Evolutionary conservation across 805 yeast genomes (phyloP).

Genomic region (Ogataea henricii): DNA sequence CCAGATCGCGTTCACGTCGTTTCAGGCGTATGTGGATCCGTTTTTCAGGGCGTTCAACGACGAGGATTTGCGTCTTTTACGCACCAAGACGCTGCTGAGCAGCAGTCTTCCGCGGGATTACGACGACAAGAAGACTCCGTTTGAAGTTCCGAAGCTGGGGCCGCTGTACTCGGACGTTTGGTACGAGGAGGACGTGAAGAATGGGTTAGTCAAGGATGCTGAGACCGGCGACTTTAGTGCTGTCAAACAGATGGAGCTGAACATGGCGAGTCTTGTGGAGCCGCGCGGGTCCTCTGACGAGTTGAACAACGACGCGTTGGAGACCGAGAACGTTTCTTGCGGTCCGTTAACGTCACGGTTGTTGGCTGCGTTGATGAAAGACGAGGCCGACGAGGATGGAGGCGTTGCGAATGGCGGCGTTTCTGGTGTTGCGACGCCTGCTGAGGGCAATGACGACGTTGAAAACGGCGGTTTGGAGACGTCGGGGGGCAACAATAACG

Average conservation of each 20-base stretch:
- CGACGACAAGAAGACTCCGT: conserved; percentile 71
- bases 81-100: conserved; percentile 60
- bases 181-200: conserved; percentile 73
- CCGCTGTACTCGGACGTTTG: conserved; percentile 79
- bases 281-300: conserved; percentile 65
- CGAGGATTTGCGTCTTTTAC: conserved; percentile 78
- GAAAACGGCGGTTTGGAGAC: conserved; percentile 8
- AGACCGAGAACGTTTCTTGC: conserved; percentile 75
- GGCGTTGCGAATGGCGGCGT: conserved; percentile 16
- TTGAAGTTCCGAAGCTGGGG: conserved; percentile 82
- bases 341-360: conserved; percentile 90
- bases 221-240: conserved; percentile 20
- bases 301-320: conserved; percentile 61
- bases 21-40: conserved; percentile 81
- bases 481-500: conserved; percentile 9
- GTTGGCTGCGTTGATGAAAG: conserved; percentile 72
- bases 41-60: conserved; percentile 75
- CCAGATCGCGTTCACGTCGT: conserved; percentile 91
- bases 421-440: conserved; percentile 15
- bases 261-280: conserved; percentile 25
- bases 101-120: conserved; percentile 48
- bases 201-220: conserved; percentile 24
- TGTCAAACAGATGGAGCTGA: conserved; percentile 24
- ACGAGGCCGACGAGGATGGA: conserved; percentile 35
- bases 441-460: conserved; percentile 9